Base-by-base conservation (phyloP, 306 rosid species). In the Prunus davidiana region DNA sequence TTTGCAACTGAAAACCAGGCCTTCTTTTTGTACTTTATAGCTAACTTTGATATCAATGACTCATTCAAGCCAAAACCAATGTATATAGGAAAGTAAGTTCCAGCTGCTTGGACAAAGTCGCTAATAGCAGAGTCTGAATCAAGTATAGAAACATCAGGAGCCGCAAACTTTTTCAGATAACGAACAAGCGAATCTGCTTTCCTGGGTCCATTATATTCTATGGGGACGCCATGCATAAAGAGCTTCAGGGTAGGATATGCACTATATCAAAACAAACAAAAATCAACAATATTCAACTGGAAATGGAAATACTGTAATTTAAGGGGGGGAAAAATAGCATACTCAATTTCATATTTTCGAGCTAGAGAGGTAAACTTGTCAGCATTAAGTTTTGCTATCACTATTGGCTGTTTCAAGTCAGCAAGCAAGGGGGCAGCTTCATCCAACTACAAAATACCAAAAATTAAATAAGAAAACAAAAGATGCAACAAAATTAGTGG, bases 1-100 rank as follows among this genome's bases (percentile, higher is more conserved):
- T 88, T 91, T 30, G 93, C 98, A 80, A 96, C 97, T 12, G 97
- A 85, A 83, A 96, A 96, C 99, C 98, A 96, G 50, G 99, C 98
- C 82, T 86, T 91, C 52, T 87, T 92, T 91, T 89, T 92, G 79
- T 91, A 92, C 82, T 91, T 89, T 74, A 72, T 13, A 54, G 89
- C 98, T 5, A 88, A 67, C 63, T 81, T 81, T 41, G 91, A 89
- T 71, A 96, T 80, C 65, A 84, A 4, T 0, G 96, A 86, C 74
- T 76, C 85, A 16, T 89, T 66, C 84, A 96, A 82, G 64, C 97
- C 99, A 82, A 96, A 96, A 34, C 98, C 98, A 64, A 96, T 83
- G 80, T 61, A 96, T 70, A 89, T 79, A 18, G 99, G 99, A 55
- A 96, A 96, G 84, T 77, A 88, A 27, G 84, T 74, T 71, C 96